Base-by-base conservation (phyloP, 73 alveolate genomes). In the Paramecium caudatum region DNA sequence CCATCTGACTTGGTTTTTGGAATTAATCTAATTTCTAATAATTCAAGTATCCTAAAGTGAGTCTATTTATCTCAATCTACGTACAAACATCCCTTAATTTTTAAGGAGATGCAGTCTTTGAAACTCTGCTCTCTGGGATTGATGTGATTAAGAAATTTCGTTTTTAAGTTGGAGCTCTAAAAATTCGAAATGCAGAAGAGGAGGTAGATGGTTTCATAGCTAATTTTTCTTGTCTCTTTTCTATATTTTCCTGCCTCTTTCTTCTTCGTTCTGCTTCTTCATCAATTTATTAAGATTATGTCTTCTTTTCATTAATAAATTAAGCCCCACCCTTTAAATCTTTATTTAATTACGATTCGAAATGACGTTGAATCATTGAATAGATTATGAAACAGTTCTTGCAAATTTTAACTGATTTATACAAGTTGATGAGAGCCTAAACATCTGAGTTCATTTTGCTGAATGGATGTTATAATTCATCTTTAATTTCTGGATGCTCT, bases 401-500 rank as follows among this genome's bases (percentile, higher is more conserved):
- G 43, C 88, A 74, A 74, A 74, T 74, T 41, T 74, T 74, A 0
- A 74, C 68, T 41, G 88, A 74, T 74, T 74, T 74, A 21, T 74
- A 74, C 19, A 74, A 19, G 19, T 74, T 74, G 3, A 74, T 74
- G 36, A 74, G 10, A 7, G 88, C 88, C 43, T 74, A 12, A 1
- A 74, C 65, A 74, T 74, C 88, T 4, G 88, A 27, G 43, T 74
- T 74, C 10, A 36, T 27, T 2, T 45, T 45, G 19, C 43, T 74
- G 32, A 74, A 74, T 8, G 88, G 88, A 45, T 74, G 47, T 74
- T 74, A 15, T 16, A 17, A 41, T 45, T 74, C 68, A 21, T 27
- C 43, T 39, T 12, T 37, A 3, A 74, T 36, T 41, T 74, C 88
- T 3, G 62, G 62, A 41, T 74, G 62, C 19, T 74, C 88, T 12